Conservation (phyloP, 441 rosid genomes). For the Croton setiger region DNA sequence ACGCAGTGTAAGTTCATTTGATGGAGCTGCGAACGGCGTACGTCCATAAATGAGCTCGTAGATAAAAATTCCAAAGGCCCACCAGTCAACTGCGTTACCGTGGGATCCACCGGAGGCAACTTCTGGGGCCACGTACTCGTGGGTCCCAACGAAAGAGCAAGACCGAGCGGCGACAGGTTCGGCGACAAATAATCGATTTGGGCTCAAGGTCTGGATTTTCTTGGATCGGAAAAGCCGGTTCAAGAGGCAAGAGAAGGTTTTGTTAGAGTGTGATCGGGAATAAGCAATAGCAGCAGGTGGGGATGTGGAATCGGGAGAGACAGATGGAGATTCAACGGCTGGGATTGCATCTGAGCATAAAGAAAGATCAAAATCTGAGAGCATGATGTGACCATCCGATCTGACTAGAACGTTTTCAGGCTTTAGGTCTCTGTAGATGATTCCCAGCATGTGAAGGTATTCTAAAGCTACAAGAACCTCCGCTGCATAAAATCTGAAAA, state of each 20-base stretch:
- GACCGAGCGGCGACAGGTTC: slow-evolving; percentile 56
- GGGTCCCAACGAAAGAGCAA: slow-evolving; percentile 87
- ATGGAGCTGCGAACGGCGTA: slow-evolving; percentile 69
- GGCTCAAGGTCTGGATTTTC: slow-evolving; percentile 50
- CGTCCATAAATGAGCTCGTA: slow-evolving; percentile 77
- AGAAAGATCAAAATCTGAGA: slow-evolving; percentile 93
- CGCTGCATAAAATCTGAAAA: slow-evolving; percentile 63
- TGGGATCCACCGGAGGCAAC: slow-evolving; percentile 79
- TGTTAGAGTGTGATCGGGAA: slow-evolving; percentile 27
- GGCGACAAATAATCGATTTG: slow-evolving; percentile 70
- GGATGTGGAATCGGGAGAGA: slow-evolving; percentile 23
- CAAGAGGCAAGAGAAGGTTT: slow-evolving; percentile 41
- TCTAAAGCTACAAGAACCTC: slow-evolving; percentile 85
- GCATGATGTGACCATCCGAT: slow-evolving; percentile 78
- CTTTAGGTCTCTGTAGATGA: slow-evolving; percentile 86
- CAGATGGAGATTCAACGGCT: slow-evolving; percentile 23
- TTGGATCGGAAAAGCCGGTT: slow-evolving; percentile 47
- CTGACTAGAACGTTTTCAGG: slow-evolving; percentile 86
- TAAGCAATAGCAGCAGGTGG: slow-evolving; percentile 10
- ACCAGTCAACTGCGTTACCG: slow-evolving; percentile 92
- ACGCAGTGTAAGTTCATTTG: slow-evolving; percentile 65
- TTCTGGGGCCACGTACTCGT: slow-evolving; percentile 92
- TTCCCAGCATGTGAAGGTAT: slow-evolving; percentile 71
- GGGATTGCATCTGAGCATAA: slow-evolving; percentile 66
- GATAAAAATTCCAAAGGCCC: slow-evolving; percentile 80